These are phyloP conservation scores for Phytophthora citrophthora DNA, from an alignment of 352 stramenopile genomes.

Conservation along the genomic window DNA sequence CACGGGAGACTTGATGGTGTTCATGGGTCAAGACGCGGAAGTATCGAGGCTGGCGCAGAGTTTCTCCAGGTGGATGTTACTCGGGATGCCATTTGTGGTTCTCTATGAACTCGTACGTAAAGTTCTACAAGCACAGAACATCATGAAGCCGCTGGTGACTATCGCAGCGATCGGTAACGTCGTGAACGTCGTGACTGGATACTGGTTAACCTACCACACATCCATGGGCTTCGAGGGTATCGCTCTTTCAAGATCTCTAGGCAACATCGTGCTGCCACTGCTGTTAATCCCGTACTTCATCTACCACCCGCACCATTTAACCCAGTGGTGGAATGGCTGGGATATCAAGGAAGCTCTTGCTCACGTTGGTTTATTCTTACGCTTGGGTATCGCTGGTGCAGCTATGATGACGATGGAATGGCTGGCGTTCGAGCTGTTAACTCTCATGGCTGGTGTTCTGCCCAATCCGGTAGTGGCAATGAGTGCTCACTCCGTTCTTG, in stretches of 20 bases:
- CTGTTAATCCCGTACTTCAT: slow-evolving; percentile 61
- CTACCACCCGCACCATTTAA: slow-evolving; percentile 36
- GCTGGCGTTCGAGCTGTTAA: slow-evolving; percentile 76
- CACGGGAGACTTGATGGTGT: slow-evolving; percentile 46
- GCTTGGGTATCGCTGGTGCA: slow-evolving; percentile 61
- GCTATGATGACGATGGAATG: slow-evolving; percentile 78
- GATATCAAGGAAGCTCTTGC: slow-evolving; percentile 43
- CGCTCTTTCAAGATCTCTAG: slow-evolving; percentile 47
- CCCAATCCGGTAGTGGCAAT: slow-evolving; percentile 64
- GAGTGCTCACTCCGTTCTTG: slow-evolving; percentile 65
- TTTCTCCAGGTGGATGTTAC: slow-evolving; percentile 65
- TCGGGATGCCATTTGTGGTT: slow-evolving; percentile 71
- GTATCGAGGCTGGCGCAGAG: slow-evolving; percentile 61
- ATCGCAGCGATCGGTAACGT: slow-evolving; percentile 67
- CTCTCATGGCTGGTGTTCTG: slow-evolving; percentile 67
- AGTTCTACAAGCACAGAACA: slow-evolving; percentile 53
- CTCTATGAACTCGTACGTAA: slow-evolving; percentile 84
- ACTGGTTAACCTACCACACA: slow-evolving; percentile 76
- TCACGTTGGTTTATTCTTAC: slow-evolving; percentile 53
- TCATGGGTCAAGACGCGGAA: slow-evolving; percentile 49
- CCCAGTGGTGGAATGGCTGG: slow-evolving; percentile 50
- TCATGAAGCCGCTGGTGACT: slow-evolving; percentile 53
- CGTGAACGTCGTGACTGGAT: slow-evolving; percentile 65
- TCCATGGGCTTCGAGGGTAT: slow-evolving; percentile 35
- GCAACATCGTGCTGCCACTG: slow-evolving; percentile 49